Percentiles rank a stretch among this genome's conserved stretches.
phyloP scores from a whole-genome alignment of 139 green algal genomes.

The Chlamydomonas eustigma region DNA sequence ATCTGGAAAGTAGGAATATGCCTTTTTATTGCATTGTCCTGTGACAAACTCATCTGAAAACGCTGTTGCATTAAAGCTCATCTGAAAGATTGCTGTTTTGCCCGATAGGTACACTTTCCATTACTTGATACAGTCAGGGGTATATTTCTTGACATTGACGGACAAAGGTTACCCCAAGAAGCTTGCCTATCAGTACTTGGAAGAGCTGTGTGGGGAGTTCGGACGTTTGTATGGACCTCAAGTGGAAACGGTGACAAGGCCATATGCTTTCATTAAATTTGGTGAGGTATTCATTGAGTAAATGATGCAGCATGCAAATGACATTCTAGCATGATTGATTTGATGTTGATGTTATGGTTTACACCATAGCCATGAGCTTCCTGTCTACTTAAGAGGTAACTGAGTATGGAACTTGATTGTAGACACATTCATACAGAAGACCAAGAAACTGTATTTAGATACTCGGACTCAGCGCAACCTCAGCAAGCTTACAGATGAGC shows the following conservation, averaged over 20 bases:
- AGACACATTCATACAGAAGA: conserved; percentile 99
- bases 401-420: no score
- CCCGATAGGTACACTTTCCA: conserved; percentile 72
- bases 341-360: no score
- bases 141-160: conserved; percentile 89
- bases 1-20: not conserved
- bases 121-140: conserved; percentile 82
- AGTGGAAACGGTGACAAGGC: conserved; percentile 83
- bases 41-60: conserved; percentile 16
- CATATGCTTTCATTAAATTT: conserved; percentile 99
- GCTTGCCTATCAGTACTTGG: conserved; percentile 96
- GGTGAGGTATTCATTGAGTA: conserved; percentile 50
- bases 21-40: conserved; percentile 17
- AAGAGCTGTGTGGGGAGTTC: conserved; percentile 96
- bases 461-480: conserved; percentile 96
- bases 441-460: conserved; percentile 96
- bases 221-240: conserved; percentile 75
- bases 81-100: conserved; percentile 13
- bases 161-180: conserved; percentile 93
- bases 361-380: no score
- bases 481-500: conserved; percentile 82
- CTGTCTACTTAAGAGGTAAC: no score
- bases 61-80: not conserved
- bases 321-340: no score
- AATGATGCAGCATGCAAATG: no score